Percentiles rank a stretch among this genome's conserved stretches.
Evolutionary conservation across 2,329 filamentous ascomycete genomes (phyloP).

Genomic region (Kalaharituber pfeilii): DNA sequence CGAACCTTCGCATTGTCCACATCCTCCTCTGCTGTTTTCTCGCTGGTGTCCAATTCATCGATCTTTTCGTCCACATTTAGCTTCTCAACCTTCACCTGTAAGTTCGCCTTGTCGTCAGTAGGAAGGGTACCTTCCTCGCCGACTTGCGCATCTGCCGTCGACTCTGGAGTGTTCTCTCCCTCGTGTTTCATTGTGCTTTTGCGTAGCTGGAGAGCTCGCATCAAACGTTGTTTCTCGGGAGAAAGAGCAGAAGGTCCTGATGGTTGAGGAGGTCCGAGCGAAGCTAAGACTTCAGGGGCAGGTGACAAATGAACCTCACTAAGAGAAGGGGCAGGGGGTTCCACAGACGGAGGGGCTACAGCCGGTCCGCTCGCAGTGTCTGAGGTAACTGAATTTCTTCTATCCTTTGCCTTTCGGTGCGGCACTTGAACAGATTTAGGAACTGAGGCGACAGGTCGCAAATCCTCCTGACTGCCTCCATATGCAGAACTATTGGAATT

Average conservation of each 20-base stretch:
- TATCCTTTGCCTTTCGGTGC: constrained; percentile 35
- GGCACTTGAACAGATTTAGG: constrained; percentile 52
- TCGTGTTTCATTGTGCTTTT: constrained; percentile 52
- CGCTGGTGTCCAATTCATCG: background rate
- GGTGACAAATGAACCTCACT: background rate
- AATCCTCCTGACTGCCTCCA: constrained; percentile 27
- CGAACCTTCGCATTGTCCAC: constrained; percentile 5
- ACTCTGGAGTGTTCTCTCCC: constrained; percentile 13
- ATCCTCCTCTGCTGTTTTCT: background rate
- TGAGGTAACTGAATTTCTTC: constrained; percentile 27
- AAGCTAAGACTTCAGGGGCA: background rate
- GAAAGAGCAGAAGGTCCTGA: constrained; percentile 42
- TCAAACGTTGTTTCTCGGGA: constrained; percentile 75
- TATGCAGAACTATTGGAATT: background rate
- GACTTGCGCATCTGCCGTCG: background rate
- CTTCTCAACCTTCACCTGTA: background rate
- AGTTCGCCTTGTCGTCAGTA: background rate
- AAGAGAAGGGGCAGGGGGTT: background rate
- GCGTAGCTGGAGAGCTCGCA: constrained; percentile 83
- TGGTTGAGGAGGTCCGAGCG: constrained; percentile 15
- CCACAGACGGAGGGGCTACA: background rate
- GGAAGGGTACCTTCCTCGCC: background rate
- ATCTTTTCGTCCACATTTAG: too few relatives aligned
- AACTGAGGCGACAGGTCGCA: constrained; percentile 58
- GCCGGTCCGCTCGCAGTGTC: constrained; percentile 7